These are phyloP conservation scores for Bothriochloa decipiens DNA, from an alignment of 176 grass and related monocot species.

Conservation along the genomic window DNA sequence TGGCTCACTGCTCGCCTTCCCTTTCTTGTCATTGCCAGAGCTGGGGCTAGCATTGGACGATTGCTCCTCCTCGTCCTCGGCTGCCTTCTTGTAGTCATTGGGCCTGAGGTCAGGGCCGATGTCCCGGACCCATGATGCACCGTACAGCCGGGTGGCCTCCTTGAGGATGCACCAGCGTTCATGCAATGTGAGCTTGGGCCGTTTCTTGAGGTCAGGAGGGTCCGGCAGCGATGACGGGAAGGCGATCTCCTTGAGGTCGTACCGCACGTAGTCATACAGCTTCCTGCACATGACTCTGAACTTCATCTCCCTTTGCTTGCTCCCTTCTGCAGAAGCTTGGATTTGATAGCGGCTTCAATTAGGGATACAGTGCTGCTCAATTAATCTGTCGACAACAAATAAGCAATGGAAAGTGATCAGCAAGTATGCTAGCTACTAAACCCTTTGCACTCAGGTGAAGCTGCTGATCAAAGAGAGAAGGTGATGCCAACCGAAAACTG, in stretches of 20 bases:
- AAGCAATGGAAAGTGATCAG: not conserved
- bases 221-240: conserved; percentile 74
- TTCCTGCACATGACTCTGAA: conserved; percentile 63
- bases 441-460: not conserved
- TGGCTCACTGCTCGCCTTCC: conserved; percentile 21
- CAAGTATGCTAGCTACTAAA: not conserved
- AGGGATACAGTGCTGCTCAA: not conserved
- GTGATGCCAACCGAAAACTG: not conserved
- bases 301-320: conserved; percentile 48
- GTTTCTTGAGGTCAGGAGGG: conserved; percentile 53
- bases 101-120: conserved; percentile 63
- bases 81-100: conserved; percentile 46
- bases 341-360: not conserved
- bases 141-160: conserved; percentile 69
- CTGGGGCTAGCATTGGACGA: not conserved
- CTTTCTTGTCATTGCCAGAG: not conserved
- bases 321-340: not conserved
- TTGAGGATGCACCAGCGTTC: conserved; percentile 66
- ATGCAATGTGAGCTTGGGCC: conserved; percentile 47
- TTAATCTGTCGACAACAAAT: conserved; percentile 7
- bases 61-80: not conserved
- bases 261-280: conserved; percentile 60
- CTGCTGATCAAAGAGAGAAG: not conserved
- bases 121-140: conserved; percentile 50
- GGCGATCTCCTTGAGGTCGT: conserved; percentile 78